Conservation (phyloP, 2,329 filamentous ascomycete species). For the Trichoderma asperellum region DNA sequence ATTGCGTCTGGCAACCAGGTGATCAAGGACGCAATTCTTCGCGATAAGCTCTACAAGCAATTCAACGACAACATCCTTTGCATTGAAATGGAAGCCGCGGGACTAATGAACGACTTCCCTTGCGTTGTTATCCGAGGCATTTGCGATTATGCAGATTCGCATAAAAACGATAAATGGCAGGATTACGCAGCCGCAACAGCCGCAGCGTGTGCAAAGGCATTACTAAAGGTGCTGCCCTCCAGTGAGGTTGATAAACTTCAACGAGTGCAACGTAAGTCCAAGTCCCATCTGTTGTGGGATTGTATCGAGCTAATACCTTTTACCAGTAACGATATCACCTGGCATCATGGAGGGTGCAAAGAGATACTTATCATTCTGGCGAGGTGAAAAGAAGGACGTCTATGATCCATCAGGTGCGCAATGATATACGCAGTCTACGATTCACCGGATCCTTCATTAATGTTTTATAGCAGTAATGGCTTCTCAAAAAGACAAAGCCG, state of each 20-base stretch:
- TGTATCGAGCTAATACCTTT: not conserved
- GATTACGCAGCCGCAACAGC: conserved; percentile 35
- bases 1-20: conserved; percentile 26
- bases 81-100: conserved; percentile 38
- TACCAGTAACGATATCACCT: not conserved
- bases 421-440: not conserved
- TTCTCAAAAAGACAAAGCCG: not conserved
- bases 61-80: conserved; percentile 28
- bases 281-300: not conserved
- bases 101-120: conserved; percentile 36
- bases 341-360: not conserved
- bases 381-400: not conserved
- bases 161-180: conserved; percentile 38
- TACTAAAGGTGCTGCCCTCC: not conserved
- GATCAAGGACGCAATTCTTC: conserved; percentile 29
- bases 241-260: not conserved
- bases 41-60: not conserved
- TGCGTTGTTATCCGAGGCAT: conserved; percentile 41
- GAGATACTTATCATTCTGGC: not conserved
- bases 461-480: not conserved
- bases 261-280: not conserved
- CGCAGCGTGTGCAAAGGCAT: conserved; percentile 35
- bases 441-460: not conserved
- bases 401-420: not conserved
- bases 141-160: conserved; percentile 41